Conservation (phyloP, 768 basidiomycete genomes). For the Amanita rimosa region DNA sequence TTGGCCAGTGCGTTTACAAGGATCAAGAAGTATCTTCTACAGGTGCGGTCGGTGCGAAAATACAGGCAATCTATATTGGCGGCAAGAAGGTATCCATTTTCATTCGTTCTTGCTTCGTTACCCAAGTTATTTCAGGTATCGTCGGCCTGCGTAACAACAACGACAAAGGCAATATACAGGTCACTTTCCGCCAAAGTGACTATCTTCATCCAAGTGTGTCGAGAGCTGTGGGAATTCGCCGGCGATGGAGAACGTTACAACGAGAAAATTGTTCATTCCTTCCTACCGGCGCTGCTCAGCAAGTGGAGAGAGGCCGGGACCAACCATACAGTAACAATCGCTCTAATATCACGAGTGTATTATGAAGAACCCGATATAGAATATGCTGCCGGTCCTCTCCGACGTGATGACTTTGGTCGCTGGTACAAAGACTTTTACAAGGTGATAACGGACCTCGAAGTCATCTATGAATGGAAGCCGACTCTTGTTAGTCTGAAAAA, state of each 20-base stretch:
- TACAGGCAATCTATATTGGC: constrained; percentile 65
- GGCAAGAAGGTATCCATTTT: constrained; percentile 44
- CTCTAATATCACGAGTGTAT: constrained; percentile 86
- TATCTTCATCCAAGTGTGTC: constrained; percentile 93
- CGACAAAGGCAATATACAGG: constrained; percentile 84
- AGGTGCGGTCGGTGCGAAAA: constrained; percentile 72
- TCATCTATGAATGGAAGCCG: constrained; percentile 78
- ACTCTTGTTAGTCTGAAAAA: constrained; percentile 82
- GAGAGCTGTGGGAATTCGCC: constrained; percentile 94
- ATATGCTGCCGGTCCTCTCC: constrained; percentile 76
- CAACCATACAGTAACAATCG: constrained; percentile 90
- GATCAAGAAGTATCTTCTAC: constrained; percentile 83
- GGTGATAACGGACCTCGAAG: constrained; percentile 87
- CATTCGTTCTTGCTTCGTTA: not conserved
- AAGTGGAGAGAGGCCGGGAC: constrained; percentile 80
- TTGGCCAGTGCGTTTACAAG: constrained; percentile 70
- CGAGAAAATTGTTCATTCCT: constrained; percentile 97
- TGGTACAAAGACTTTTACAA: constrained; percentile 98
- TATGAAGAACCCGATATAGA: constrained; percentile 74
- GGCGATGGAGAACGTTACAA: constrained; percentile 93
- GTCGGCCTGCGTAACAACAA: constrained; percentile 66
- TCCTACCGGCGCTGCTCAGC: constrained; percentile 79
- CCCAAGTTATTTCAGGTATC: constrained; percentile 43
- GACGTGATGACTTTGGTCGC: constrained; percentile 57
- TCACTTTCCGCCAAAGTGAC: constrained; percentile 87